Percentiles rank a stretch among this genome's conserved stretches.
These are phyloP conservation scores for Eucalyptus virginea DNA, from an alignment of 345 rosid genomes.

Conservation along the genomic window DNA sequence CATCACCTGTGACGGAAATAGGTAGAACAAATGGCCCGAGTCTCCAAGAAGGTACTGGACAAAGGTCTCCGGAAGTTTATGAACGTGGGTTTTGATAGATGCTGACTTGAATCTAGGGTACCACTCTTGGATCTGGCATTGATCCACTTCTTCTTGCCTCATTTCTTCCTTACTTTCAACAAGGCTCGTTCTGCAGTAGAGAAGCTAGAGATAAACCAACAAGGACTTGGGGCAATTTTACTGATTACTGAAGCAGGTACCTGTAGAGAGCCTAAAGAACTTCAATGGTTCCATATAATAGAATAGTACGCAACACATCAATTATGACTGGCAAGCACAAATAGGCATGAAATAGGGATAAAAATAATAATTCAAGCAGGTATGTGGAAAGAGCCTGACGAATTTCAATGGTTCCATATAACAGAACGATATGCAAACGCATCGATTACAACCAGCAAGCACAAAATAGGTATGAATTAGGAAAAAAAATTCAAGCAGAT, in stretches of 20 bases:
- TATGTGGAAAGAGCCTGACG: neutral
- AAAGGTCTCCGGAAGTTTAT: slow-evolving; percentile 64
- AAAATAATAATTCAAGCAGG: neutral
- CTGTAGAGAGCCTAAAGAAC: neutral
- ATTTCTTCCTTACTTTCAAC: neutral
- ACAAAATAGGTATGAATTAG: neutral
- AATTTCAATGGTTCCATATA: neutral
- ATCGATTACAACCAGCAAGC: fast-evolving
- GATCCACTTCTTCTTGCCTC: slow-evolving; percentile 58
- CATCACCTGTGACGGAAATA: slow-evolving; percentile 35
- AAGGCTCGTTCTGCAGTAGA: neutral
- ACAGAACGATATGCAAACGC: fast-evolving
- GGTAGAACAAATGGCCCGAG: slow-evolving; percentile 67
- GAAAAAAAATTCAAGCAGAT: neutral
- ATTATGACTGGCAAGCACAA: neutral
- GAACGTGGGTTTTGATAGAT: slow-evolving; percentile 57
- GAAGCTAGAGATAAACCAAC: neutral
- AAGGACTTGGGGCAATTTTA: neutral
- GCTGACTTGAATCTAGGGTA: slow-evolving; percentile 60
- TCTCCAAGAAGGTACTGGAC: slow-evolving; percentile 63
- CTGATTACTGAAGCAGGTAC: neutral
- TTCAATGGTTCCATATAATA: neutral
- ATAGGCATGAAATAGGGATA: neutral
- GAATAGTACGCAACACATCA: fast-evolving
- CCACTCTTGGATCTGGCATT: slow-evolving; percentile 87